Conservation (phyloP, 2,329 filamentous ascomycete species). For the Colletotrichum acutatum region DNA sequence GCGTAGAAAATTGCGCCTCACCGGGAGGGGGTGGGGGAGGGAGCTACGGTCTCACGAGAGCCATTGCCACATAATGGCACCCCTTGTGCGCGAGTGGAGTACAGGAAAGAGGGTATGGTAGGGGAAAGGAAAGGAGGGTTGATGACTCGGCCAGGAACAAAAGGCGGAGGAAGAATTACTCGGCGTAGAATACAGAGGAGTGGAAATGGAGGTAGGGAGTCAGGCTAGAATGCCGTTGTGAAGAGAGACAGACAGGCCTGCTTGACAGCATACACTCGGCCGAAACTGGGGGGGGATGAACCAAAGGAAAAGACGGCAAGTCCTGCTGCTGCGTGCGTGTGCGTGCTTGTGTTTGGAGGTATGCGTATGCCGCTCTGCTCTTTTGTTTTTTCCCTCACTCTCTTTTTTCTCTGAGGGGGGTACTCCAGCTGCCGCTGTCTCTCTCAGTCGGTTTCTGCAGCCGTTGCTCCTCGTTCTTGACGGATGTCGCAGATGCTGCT, state of each 20-base stretch:
- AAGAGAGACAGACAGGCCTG: slow-evolving; percentile 33
- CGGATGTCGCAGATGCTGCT: slow-evolving; percentile 25
- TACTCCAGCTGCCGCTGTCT: slow-evolving; percentile 21
- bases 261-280: slow-evolving; percentile 31
- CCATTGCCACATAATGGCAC: slow-evolving; percentile 44
- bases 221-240: slow-evolving; percentile 32
- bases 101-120: slow-evolving; percentile 32
- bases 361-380: slow-evolving; percentile 19
- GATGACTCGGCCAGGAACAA: slow-evolving; percentile 33
- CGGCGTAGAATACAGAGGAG: slow-evolving; percentile 28
- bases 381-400: neutral
- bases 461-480: neutral
- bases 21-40: slow-evolving; percentile 38
- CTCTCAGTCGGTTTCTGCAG: slow-evolving; percentile 16
- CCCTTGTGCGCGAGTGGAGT: slow-evolving; percentile 37
- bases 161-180: slow-evolving; percentile 25
- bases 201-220: slow-evolving; percentile 32
- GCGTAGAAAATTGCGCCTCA: slow-evolving; percentile 39
- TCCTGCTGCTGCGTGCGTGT: slow-evolving; percentile 3
- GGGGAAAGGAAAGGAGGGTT: slow-evolving; percentile 32
- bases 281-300: slow-evolving; percentile 21
- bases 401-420: neutral
- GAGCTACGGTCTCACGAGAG: slow-evolving; percentile 44
- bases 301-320: slow-evolving; percentile 34
- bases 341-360: slow-evolving; percentile 2